Evolutionary conservation across 371 early-diverging fungal species (phyloP), one percentile per base, ranked within the genome.

Genomic region (Mortierella sp.): DNA sequence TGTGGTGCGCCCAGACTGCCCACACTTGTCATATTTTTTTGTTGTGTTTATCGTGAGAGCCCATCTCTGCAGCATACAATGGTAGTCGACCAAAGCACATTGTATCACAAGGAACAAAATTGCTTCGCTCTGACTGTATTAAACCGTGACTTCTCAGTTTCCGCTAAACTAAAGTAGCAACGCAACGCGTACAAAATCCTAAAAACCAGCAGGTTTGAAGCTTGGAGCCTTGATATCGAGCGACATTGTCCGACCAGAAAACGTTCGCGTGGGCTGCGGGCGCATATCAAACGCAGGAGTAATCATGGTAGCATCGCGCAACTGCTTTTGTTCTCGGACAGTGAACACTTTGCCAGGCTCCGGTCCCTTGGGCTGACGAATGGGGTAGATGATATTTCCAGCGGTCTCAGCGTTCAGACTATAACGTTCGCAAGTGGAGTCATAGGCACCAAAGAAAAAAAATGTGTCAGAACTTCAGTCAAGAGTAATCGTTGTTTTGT

Each of bases 321-420:
- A 56, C 21, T 75, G 75, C 43, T 75, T 75, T 34, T 59, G 68
- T 52, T 75, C 75, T 2, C 75, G 50, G 41, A 75, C 58, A 2
- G 85, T 82, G 70, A 86, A 86, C 31, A 84, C 81, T 39, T 83
- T 84, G 59, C 80, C 86, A 15, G 84, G 84, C 50, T 87, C 87
- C 17, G 89, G 89, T 15, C 88, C 87, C 21, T 82, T 78, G 43
- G 89, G 89, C 50, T 87, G 87, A 44, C 89, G 85, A 60, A 87
- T 82, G 41, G 89, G 89, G 52, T 82, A 83, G 37, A 88, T 81
- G 49, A 78, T 64, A 43, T 67, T 78, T 57, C 61, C 61, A 21
- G 55, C 53, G 27, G 46, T 12, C 19, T 66, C 67, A 4, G 75
- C 63, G 19, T 27, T 65, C 49, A 71, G 31, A 21, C 65, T 64